Conservation (phyloP, 805 yeast genomes). For the Wickerhamiella bombiphila region DNA sequence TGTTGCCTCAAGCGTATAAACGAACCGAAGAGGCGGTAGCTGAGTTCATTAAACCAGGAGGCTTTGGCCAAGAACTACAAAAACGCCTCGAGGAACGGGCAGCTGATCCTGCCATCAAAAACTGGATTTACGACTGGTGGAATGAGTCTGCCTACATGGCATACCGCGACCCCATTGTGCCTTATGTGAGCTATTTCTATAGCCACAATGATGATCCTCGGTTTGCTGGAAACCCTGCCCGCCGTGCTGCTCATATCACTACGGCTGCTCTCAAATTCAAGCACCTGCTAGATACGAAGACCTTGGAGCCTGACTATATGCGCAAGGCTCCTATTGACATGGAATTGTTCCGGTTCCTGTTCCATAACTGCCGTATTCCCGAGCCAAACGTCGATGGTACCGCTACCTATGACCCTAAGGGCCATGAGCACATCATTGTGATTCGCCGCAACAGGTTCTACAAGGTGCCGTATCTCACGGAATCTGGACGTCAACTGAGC, state of each 20-base stretch:
- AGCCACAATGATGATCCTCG: constrained; percentile 52
- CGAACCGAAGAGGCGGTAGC: constrained; percentile 44
- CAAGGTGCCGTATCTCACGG: constrained; percentile 36
- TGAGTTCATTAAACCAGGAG: constrained; percentile 48
- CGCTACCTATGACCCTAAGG: constrained; percentile 30
- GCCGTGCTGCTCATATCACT: constrained; percentile 62
- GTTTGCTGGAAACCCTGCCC: constrained; percentile 23
- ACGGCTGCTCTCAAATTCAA: constrained; percentile 55
- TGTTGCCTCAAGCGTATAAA: constrained; percentile 34
- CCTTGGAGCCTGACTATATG: constrained; percentile 64
- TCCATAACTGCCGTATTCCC: constrained; percentile 81
- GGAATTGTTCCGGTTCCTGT: constrained; percentile 85
- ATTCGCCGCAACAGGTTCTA: constrained; percentile 65
- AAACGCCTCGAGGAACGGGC: constrained; percentile 46
- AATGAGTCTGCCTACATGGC: constrained; percentile 83
- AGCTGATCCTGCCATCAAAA: constrained; percentile 39
- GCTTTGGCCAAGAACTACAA: constrained; percentile 57
- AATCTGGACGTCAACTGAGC: constrained; percentile 25
- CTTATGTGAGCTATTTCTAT: constrained; percentile 83
- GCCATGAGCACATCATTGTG: constrained; percentile 57
- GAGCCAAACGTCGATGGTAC: constrained; percentile 38
- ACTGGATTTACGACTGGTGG: constrained; percentile 91
- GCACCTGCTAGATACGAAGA: constrained; percentile 49
- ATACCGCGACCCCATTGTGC: constrained; percentile 88
- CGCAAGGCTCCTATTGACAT: constrained; percentile 79